phyloP scores from a whole-genome alignment of 2,329 filamentous ascomycete species.

The Bipolaris zeicola region DNA sequence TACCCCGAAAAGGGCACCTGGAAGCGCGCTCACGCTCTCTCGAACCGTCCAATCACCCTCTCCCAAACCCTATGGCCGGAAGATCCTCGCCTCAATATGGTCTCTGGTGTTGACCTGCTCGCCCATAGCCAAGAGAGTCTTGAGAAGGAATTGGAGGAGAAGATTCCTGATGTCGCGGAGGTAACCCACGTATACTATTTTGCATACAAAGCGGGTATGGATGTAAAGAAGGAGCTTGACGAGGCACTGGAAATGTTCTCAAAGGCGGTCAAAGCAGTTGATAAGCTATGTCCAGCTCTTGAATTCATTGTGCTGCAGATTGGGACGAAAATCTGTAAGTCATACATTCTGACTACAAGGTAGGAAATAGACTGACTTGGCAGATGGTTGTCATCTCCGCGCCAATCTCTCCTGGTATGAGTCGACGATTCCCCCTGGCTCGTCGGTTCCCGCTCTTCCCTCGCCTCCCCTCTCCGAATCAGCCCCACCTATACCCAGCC shows the following conservation, averaged over 20 bases:
- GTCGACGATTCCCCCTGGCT: constrained; percentile 4
- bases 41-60: constrained; percentile 47
- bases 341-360: no score
- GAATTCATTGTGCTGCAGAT: constrained; percentile 41
- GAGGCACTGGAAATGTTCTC: constrained; percentile 52
- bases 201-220: constrained; percentile 52
- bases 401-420: constrained; percentile 30
- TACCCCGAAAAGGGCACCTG: constrained; percentile 48
- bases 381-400: constrained; percentile 51
- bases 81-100: constrained; percentile 49
- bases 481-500: constrained; percentile 22
- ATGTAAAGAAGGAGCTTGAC: constrained; percentile 47
- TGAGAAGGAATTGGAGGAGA: constrained; percentile 41
- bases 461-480: constrained; percentile 13
- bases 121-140: constrained; percentile 48
- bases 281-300: constrained; percentile 26
- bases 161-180: constrained; percentile 44
- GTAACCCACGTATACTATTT: constrained; percentile 55
- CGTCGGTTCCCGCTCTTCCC: constrained; percentile 12
- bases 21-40: constrained; percentile 49
- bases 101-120: constrained; percentile 52
- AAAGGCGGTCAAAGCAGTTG: constrained; percentile 43
- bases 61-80: constrained; percentile 46
- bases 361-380: constrained; percentile 24
- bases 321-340: constrained; percentile 45